Evolutionary conservation across 2,329 filamentous ascomycete species (phyloP), one percentile per base, ranked within the genome.

Genomic region (Xylaria sp.): DNA sequence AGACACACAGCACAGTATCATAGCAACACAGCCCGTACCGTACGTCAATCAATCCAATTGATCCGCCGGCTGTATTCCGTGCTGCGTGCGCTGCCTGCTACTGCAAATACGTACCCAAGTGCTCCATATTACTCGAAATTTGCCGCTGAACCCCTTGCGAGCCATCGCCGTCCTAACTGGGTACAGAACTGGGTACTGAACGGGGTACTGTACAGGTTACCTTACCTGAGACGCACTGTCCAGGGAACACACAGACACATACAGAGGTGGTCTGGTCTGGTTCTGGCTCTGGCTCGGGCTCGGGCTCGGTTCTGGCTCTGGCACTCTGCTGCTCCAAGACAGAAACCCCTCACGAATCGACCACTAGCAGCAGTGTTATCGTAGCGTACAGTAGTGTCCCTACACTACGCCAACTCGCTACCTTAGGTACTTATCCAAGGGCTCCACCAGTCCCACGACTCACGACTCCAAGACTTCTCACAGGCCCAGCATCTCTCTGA

Each of bases 341-440:
- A 54, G 42, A 30, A 18, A 34, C 49, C 49, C 49, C 57, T 58
- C 57, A 60, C 57, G 62, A 64, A 64, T 62, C 62, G 57, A 63
- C 59, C 49, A 51, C 49, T 51, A 51, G 49, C 49, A 51, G 34
- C 49, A 4, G 49, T 51, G 49, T 51, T 51, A 23, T 23, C 13
- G 49, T 51, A 51, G 48, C 39, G 54, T 54, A 55, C 55, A 52
- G 52, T 19, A 51, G 49, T 35, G 23, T 50, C 23, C 49, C 49
- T 51, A 30, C 23, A 23, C 48, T 52, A 39, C 42, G 42, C 11
- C 11, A 46, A 46, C 42, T 46, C 42, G 42, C 42, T 46, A 46
- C 42, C 42, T 46, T 46, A 46, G 42, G 42, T 46, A 46, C 42
- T 46, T 47, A 52, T 47, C 52, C 56, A 52, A n/a, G 18, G 11